Base-by-base conservation (phyloP, 441 rosid genomes). In the Bocquillonia castaneifolia region DNA sequence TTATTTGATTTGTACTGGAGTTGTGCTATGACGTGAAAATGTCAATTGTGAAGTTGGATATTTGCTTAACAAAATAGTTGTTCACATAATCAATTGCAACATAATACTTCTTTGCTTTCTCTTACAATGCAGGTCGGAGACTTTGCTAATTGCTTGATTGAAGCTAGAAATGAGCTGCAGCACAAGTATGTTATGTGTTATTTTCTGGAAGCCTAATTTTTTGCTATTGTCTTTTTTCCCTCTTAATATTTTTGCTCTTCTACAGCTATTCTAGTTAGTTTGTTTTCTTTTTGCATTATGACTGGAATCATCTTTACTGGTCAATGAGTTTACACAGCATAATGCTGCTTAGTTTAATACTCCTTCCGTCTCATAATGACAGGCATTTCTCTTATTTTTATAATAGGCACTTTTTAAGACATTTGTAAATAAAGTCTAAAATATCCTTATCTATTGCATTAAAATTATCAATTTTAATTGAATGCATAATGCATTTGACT, bases 101-200 rank as follows among this genome's bases (percentile, higher is more conserved):
- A 23, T 64, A 28, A 63, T 3, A 28, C 39, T 70, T n/a, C 53
- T 28, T 42, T 56, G 51, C 7, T 17, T 37, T 29, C 39, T 10
- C 70, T 28, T 67, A 5, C 70, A 48, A n/a, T 77, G 69, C 84
- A 92, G 96, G 96, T 92, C 65, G 92, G 84, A 34, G 91, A 83
- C 54, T 92, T 89, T 79, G 86, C 92, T 66, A 89, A 86, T 80
- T 88, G 96, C 81, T 80, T 92, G 86, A 79, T 86, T 66, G 86
- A 86, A 70, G 91, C 92, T 51, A 83, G 85, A 76, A 84, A 71
- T 68, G 96, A 92, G 79, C 69, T 92, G 81, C 88, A 88, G 58
- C 86, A 85, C 77, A 92, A 89, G 97, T 89, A 85, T 69, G 93
- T 80, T 63, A 53, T 52, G 31, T 26, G 71, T 44, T 44, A 71